Base-by-base conservation (phyloP, 495 filamentous ascomycete species). In the Tetracladium setigerum region DNA sequence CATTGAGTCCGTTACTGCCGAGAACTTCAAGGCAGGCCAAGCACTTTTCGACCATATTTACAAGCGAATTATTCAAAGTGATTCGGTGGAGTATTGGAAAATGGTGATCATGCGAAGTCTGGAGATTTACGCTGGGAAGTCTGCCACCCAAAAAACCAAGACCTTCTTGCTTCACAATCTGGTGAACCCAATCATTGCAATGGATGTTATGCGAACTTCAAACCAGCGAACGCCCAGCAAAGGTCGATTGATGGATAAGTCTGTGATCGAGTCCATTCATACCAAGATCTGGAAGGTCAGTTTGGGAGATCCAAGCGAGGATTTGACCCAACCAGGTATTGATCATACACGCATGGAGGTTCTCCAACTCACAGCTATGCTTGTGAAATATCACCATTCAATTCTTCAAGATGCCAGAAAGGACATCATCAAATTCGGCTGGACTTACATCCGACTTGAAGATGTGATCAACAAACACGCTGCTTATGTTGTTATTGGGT, bases 401-500 rank as follows among this genome's bases (percentile, higher is more conserved):
- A 82, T 89, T 17, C 73, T 97, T 8, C 79, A 88, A 42, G 91
- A 96, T 58, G 85, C 87, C 5, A 85, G 94, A 16, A 99, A 97
- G 63, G 94, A 99, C 51, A 87, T 99, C 49, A 97, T 99, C 58
- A 96, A 95, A 64, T 97, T 96, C 63, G 89, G 88, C 4, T 99
- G 94, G 94, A 96, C 89, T 22, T 97, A 92, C 60, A 97, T 97
- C 47, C 82, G 87, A 14, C 79, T 99, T 17, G 94, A 99, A 61
- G 94, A 99, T 62, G 86, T 95, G 50, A 95, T 99, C 71, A 97
- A 97, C 70, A 99, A 99, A 60, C 89, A 97, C 62, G 94, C 90
- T 15, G 91, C 94, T 6, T 97, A 99, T 60, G 90, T 96, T 10
- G 77, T 97, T 3, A 95, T 97, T 52, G 90, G 86, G 8, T 97